Base-by-base conservation (phyloP, 106 monocot genomes). In the Dactylorhiza incarnata region DNA sequence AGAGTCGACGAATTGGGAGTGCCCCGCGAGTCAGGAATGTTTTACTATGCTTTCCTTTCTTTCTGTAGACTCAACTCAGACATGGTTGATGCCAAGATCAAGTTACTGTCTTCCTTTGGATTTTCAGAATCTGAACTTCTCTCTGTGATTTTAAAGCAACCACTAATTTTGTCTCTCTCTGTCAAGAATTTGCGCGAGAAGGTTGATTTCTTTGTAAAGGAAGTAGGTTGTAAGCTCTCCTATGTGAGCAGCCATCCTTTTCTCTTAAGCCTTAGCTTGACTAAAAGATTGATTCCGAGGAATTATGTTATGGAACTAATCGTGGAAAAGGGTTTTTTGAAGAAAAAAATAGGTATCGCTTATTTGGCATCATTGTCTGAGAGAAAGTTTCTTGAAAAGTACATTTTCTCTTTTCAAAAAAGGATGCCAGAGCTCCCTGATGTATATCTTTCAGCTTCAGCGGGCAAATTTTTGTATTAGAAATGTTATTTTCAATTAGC, bases 241-340 rank as follows among this genome's bases (percentile, higher is more conserved):
- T 66, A 53, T 22, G 15, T 84, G 23, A 48, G 66, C 5, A 4
- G 0, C 26, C 49, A 48, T 7, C 84, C 84, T 0, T 23, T 29
- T 16, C 74, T 81, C 47, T 25, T 84, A 16, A 49, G 11, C 37
- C 81, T 16, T 37, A 84, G 80, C 52, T 72, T 84, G 76, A 45
- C 51, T 44, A 50, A 48, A 54, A 68, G 65, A 20, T 52, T 81
- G 13, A 75, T 68, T n/a, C 81, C 81, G 70, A 48, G 81, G 52
- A 9, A 76, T 62, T 49, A 52, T 68, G 84, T 80, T 23, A 11
- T 74, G 10, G 58, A 61, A 25, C 43, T 75, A 23, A n/a, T 84
- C 37, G 3, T 37, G 1, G 1, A 37, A 37, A 37, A 37, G 37
- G 37, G 37, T 37, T 37, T 37, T 37, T 37, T 37, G 37, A 37